Conservation (phyloP, 2,329 filamentous ascomycete species). For the Cladosporium austrohemisphaericum region DNA sequence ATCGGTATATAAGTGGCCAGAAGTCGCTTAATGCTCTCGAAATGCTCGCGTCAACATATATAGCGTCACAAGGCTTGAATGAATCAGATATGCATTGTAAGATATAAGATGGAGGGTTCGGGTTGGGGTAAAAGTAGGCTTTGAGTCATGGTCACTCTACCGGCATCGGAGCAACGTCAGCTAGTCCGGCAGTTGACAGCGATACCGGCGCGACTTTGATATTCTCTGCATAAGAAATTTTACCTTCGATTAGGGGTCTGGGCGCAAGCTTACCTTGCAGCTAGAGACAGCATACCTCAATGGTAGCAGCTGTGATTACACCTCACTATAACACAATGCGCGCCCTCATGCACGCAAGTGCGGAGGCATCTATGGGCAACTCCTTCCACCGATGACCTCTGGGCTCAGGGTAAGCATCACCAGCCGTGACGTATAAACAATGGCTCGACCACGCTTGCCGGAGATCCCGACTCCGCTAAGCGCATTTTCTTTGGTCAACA, state of each 20-base stretch:
- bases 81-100: too few relatives aligned
- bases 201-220: not conserved
- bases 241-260: not conserved
- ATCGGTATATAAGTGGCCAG: too few relatives aligned
- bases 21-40: too few relatives aligned
- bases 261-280: not conserved
- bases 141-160: too few relatives aligned
- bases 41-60: too few relatives aligned
- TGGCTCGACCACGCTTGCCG: conserved; percentile 5
- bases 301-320: not conserved
- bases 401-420: not conserved
- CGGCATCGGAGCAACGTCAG: too few relatives aligned
- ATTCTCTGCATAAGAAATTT: not conserved
- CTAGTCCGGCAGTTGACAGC: too few relatives aligned
- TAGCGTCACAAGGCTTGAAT: too few relatives aligned
- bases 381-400: not conserved
- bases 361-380: too few relatives aligned
- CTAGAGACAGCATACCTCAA: not conserved
- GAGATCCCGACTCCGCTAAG: conserved; percentile 7
- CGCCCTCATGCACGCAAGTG: too few relatives aligned
- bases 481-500: conserved; percentile 9
- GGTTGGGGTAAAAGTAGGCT: too few relatives aligned
- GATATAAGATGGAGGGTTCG: too few relatives aligned
- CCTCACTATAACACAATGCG: not conserved
- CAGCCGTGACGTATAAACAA: not conserved